Evolutionary conservation across 2,329 filamentous ascomycete species (phyloP).

Genomic region (Xenoacremonium recifei): DNA sequence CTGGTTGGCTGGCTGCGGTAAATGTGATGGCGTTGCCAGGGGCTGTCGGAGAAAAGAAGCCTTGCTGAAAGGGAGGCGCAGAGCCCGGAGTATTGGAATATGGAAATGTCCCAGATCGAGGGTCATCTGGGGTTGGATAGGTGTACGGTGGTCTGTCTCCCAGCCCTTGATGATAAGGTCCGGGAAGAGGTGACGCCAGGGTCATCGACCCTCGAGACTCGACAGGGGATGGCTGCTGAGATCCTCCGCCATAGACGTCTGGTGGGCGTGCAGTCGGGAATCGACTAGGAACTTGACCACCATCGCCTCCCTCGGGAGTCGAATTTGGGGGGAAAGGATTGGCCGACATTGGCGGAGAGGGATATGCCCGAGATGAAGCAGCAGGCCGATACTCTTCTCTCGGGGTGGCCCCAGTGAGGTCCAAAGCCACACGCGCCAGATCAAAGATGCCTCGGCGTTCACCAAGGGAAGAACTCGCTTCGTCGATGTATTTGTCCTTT

Average conservation of each 20-base stretch:
- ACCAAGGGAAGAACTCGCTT: constrained; percentile 49
- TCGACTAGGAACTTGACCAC: constrained; percentile 44
- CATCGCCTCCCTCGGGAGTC: constrained; percentile 56
- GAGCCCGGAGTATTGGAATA: constrained; percentile 20
- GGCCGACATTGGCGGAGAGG: constrained; percentile 74
- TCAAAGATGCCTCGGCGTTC: constrained; percentile 57
- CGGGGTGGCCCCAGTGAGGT: constrained; percentile 44
- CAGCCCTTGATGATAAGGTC: constrained; percentile 27
- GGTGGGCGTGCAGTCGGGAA: constrained; percentile 43
- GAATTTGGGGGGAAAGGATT: constrained; percentile 58
- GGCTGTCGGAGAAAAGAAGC: constrained; percentile 19
- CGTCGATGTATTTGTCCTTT: constrained; percentile 40
- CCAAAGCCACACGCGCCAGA: constrained; percentile 54
- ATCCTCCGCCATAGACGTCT: constrained; percentile 49
- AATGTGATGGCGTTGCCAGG: constrained; percentile 19
- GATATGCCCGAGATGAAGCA: constrained; percentile 61
- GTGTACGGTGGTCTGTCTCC: constrained; percentile 20
- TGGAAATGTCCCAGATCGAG: constrained; percentile 21
- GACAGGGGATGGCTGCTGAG: constrained; percentile 23
- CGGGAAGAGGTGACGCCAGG: constrained; percentile 23
- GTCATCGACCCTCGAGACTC: constrained; percentile 22
- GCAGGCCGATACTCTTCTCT: constrained; percentile 50
- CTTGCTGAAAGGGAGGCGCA: constrained; percentile 16
- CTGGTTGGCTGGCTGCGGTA: constrained; percentile 29
- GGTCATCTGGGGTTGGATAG: constrained; percentile 26